Conservation (phyloP, 108 stramenopile species). For the Nitzschia inconspicua region DNA sequence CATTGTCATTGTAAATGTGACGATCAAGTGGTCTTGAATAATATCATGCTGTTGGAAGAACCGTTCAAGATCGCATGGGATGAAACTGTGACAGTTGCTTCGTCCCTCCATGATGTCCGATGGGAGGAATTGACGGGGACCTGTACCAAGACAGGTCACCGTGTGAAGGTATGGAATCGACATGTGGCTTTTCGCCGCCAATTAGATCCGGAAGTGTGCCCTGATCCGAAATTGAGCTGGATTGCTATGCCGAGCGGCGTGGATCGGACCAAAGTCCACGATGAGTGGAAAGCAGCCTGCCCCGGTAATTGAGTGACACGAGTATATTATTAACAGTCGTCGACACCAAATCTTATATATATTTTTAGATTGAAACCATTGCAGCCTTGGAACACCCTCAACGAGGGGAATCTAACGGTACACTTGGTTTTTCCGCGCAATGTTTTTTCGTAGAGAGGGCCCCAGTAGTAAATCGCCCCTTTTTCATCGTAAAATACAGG, state of each 20-base stretch:
- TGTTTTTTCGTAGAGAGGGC: no score
- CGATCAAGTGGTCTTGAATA: constrained; percentile 50
- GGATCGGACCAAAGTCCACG: constrained; percentile 4
- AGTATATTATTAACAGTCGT: no score
- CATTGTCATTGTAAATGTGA: constrained; percentile 30
- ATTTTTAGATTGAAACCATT: no score
- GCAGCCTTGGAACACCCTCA: no score
- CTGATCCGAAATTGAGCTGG: constrained; percentile 36
- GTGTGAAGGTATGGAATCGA: constrained; percentile 49
- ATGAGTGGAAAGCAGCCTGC: constrained; percentile 14
- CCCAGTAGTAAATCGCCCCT: no score
- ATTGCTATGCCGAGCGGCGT: constrained; percentile 44
- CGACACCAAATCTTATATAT: no score
- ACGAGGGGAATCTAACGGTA: no score
- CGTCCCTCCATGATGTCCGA: constrained; percentile 1
- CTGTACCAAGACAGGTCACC: constrained; percentile 33
- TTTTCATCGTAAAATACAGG: no score
- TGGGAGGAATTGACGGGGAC: constrained; percentile 30
- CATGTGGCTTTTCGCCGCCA: constrained; percentile 45
- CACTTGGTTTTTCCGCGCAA: no score
- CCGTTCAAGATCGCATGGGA: constrained; percentile 15
- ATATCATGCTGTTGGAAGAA: constrained; percentile 33
- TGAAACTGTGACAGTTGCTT: constrained; percentile 1
- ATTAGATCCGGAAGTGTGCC: constrained; percentile 31
- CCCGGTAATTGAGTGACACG: not conserved